Base-by-base conservation (phyloP, 164 flowering plant species). In the Vitis labrusca region DNA sequence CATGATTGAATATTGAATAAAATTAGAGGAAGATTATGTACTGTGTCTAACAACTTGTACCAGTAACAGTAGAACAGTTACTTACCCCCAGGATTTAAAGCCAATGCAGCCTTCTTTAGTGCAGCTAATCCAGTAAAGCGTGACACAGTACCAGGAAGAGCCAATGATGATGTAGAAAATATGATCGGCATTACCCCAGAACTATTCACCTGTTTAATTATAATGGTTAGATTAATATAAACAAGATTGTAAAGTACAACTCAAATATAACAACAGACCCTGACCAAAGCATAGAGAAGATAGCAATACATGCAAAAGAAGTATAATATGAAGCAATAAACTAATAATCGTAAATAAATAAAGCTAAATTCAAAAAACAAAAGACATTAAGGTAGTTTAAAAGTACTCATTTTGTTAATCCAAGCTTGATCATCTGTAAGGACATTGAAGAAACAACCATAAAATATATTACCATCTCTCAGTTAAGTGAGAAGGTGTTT, bases 111-210 rank as follows among this genome's bases (percentile, higher is more conserved):
- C 5, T 90, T 87, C 80, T 91, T 93, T 59, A 96, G 78, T 30
- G 83, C 85, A 74, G 82, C 71, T 72, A 90, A 64, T 59, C 99
- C 98, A 57, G 99, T 93, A 83, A 96, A 96, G 63, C 99, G 97
- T 37, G 99, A 98, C 60, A 96, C 73, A 61, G 99, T 96, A 63
- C 89, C 98, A 32, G 99, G 99, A 81, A 96, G 98, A 65, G 98
- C 94, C 76, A 96, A 78, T 47, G 98, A 86, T 55, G 99, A 96
- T 47, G 99, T 93, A 6, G 99, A 96, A 79, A 96, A 96, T 77
- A 96, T 96, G 58, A 96, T 96, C 56, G 99, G 99, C 99, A 96
- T 96, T 71, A 96, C 99, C 70, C 99, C 99, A 67, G 98, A 84
- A 81, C 99, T 91, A 80, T 96, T 96, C 32, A 95, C 99, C 99